These are phyloP conservation scores for Diaporthe capsici DNA, from an alignment of 2,329 filamentous ascomycete genomes.

Conservation along the genomic window DNA sequence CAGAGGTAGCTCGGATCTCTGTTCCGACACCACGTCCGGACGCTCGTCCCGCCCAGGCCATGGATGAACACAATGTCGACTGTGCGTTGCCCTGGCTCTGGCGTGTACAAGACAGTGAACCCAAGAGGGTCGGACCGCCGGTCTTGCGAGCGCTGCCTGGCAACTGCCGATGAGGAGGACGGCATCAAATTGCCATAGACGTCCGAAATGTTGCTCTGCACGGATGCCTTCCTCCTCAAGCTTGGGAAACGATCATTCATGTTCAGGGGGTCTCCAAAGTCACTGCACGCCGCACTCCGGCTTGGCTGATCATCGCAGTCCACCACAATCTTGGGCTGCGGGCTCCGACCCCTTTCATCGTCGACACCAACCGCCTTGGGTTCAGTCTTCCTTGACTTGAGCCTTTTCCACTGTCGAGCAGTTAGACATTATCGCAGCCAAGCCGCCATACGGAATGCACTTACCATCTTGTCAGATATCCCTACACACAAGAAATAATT, in stretches of 20 bases:
- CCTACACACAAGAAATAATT: neutral
- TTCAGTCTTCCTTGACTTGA: slow-evolving; percentile 29
- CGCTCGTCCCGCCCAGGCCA: slow-evolving; percentile 46
- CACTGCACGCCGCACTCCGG: slow-evolving; percentile 2
- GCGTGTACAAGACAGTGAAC: slow-evolving; percentile 41
- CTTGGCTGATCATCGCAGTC: slow-evolving; percentile 9
- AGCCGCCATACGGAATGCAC: neutral
- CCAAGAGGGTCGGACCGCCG: slow-evolving; percentile 41
- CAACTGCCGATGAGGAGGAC: neutral
- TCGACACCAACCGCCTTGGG: neutral
- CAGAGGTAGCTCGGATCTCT: slow-evolving; percentile 43
- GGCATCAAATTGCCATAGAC: slow-evolving; percentile 33
- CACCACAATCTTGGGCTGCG: slow-evolving; percentile 27
- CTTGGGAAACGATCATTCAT: slow-evolving; percentile 20
- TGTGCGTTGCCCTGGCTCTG: slow-evolving; percentile 31
- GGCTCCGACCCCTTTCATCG: slow-evolving; percentile 10
- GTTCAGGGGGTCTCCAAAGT: slow-evolving; percentile 31
- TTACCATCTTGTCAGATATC: slow-evolving; percentile 23
- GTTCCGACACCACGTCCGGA: slow-evolving; percentile 45
- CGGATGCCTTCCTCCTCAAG: slow-evolving; percentile 24
- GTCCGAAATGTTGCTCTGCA: slow-evolving; percentile 32
- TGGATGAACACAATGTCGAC: slow-evolving; percentile 48
- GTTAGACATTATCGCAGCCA: slow-evolving; percentile 4
- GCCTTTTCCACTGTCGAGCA: slow-evolving; percentile 7
- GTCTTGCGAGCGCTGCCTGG: slow-evolving; percentile 30